Percentiles rank a stretch among this genome's conserved stretches.
Conservation (phyloP, 495 filamentous ascomycete genomes). For the Hypoxylon crocopeplum region DNA sequence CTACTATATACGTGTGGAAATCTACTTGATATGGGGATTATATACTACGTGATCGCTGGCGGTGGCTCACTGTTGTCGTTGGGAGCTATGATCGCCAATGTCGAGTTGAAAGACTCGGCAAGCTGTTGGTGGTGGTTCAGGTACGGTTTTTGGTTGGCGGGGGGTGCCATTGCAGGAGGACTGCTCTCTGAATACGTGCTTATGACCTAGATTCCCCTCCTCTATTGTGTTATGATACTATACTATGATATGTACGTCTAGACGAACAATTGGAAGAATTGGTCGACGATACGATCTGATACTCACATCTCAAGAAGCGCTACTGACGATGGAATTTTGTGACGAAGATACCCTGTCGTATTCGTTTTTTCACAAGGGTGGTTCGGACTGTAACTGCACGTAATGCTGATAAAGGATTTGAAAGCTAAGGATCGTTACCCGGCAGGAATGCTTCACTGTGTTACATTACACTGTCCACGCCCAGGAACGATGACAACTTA, state of each 20-base stretch:
- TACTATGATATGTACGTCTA: not conserved
- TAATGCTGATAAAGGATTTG: no score
- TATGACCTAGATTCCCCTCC: not conserved
- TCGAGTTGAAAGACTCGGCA: slow-evolving; percentile 45
- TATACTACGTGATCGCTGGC: slow-evolving; percentile 38
- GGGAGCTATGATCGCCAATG: slow-evolving; percentile 45
- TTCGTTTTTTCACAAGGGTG: no score
- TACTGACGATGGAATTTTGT: no score
- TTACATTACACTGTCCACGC: no score
- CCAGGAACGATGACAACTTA: no score
- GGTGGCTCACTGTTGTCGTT: slow-evolving; percentile 41
- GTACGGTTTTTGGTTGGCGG: slow-evolving; percentile 46
- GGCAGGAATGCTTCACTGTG: no score
- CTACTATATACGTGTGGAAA: slow-evolving; percentile 36
- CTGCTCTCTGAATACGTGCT: slow-evolving; percentile 42
- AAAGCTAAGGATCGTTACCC: no score
- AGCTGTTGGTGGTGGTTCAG: slow-evolving; percentile 53
- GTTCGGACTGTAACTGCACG: no score
- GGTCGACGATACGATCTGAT: no score
- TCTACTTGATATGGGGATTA: slow-evolving; percentile 31
- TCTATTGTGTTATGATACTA: not conserved
- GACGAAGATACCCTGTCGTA: no score
- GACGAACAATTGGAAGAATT: no score
- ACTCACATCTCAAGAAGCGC: no score
- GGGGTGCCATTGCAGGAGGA: slow-evolving; percentile 41